phyloP scores from a whole-genome alignment of 352 stramenopile genomes.

The Globisporangium ultimum region DNA sequence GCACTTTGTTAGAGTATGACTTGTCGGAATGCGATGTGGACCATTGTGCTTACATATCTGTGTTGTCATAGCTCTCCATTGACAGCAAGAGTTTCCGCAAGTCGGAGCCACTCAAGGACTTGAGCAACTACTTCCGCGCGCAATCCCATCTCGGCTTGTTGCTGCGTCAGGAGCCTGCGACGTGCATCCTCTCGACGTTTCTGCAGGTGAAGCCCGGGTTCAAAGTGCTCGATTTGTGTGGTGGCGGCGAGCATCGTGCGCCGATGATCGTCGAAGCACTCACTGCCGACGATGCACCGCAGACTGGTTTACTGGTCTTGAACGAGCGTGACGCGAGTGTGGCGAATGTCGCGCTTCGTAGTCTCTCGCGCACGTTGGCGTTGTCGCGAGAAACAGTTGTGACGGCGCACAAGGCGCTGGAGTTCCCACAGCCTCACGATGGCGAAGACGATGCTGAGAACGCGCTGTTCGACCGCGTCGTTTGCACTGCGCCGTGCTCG shows the following conservation, averaged over 20 bases:
- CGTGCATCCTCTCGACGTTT: slow-evolving; percentile 94
- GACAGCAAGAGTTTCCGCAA: slow-evolving; percentile 86
- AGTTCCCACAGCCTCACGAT: slow-evolving; percentile 48
- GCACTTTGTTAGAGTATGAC: background rate
- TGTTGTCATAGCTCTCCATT: slow-evolving; percentile 31
- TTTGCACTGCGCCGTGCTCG: slow-evolving; percentile 76
- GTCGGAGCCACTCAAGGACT: slow-evolving; percentile 76
- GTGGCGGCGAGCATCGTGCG: slow-evolving; percentile 61
- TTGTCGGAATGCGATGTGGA: too few species aligned
- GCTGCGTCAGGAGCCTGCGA: slow-evolving; percentile 93
- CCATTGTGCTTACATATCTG: background rate
- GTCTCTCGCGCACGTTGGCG: slow-evolving; percentile 52
- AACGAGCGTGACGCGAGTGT: slow-evolving; percentile 67
- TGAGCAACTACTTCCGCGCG: slow-evolving; percentile 92
- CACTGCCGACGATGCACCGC: background rate
- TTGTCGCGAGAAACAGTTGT: slow-evolving; percentile 49
- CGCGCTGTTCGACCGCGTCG: slow-evolving; percentile 63
- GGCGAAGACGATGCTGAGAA: slow-evolving; percentile 14
- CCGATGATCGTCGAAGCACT: slow-evolving; percentile 46
- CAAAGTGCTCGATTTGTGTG: slow-evolving; percentile 65
- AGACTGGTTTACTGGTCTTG: slow-evolving; percentile 46
- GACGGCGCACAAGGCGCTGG: slow-evolving; percentile 67
- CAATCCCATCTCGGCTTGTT: slow-evolving; percentile 88
- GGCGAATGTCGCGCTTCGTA: slow-evolving; percentile 46
- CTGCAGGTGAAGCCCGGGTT: slow-evolving; percentile 87